Conservation (phyloP, 148 eudicot species). For the Spergularia marina region DNA sequence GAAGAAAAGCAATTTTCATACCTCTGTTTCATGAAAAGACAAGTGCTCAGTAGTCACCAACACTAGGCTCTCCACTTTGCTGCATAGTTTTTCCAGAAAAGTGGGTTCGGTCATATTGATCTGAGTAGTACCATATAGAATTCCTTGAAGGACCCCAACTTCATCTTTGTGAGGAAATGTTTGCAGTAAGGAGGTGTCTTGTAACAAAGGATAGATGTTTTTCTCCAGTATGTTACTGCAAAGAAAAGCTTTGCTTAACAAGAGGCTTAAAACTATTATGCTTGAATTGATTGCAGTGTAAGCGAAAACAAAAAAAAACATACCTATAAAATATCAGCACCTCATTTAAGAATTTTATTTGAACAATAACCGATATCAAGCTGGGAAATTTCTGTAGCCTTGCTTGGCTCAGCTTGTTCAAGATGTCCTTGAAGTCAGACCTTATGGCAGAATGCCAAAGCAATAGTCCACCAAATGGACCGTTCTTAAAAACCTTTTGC, state of each 20-base stretch:
- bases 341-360: slow-evolving; percentile 63
- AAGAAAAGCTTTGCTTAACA: neutral
- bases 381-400: slow-evolving; percentile 38
- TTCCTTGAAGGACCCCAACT: slow-evolving; percentile 53
- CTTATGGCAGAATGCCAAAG: slow-evolving; percentile 67
- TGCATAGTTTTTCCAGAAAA: slow-evolving; percentile 48
- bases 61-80: slow-evolving; percentile 49
- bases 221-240: slow-evolving; percentile 67
- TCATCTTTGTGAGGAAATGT: slow-evolving; percentile 43
- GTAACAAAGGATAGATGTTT: slow-evolving; percentile 47
- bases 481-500: slow-evolving; percentile 23
- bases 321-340: slow-evolving; percentile 74
- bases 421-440: slow-evolving; percentile 46
- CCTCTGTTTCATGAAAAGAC: slow-evolving; percentile 69
- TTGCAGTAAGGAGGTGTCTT: slow-evolving; percentile 34
- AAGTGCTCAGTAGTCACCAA: slow-evolving; percentile 42
- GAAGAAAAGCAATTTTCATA: slow-evolving; percentile 24
- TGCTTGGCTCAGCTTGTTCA: slow-evolving; percentile 49
- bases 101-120: slow-evolving; percentile 27
- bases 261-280: neutral
- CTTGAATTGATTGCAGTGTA: slow-evolving; percentile 1
- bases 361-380: slow-evolving; percentile 41
- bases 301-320: slow-evolving; percentile 13
- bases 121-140: slow-evolving; percentile 43
- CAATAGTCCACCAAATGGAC: slow-evolving; percentile 45